Percentiles rank a stretch among this genome's conserved stretches.
These are phyloP conservation scores for Agrocybe pediades DNA, from an alignment of 768 basidiomycete genomes.

Conservation along the genomic window DNA sequence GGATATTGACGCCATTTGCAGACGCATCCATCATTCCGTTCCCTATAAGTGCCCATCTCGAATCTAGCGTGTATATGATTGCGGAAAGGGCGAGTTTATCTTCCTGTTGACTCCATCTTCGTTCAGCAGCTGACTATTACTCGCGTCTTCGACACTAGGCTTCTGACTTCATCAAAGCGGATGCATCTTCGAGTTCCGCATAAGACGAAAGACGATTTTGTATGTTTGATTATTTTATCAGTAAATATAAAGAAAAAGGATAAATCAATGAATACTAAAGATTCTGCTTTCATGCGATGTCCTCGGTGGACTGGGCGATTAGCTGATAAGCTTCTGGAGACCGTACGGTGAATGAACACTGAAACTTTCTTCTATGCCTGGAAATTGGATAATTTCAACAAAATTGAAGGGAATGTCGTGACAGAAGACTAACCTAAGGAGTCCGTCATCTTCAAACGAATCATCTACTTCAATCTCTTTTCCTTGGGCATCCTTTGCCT, in stretches of 20 bases:
- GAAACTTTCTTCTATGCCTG: neutral
- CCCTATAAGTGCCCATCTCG: constrained; percentile 33
- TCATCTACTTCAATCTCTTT: constrained; percentile 30
- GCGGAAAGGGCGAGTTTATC: constrained; percentile 25
- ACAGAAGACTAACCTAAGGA: constrained; percentile 4
- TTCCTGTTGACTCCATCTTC: neutral
- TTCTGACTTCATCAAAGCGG: constrained; percentile 10
- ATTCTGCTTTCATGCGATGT: neutral
- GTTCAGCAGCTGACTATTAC: neutral
- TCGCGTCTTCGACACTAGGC: constrained; percentile 12
- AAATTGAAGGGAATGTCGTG: neutral
- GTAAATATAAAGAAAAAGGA: too few relatives aligned
- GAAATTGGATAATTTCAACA: neutral
- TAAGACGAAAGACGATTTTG: too few relatives aligned
- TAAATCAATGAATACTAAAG: too few relatives aligned
- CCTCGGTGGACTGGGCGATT: too few relatives aligned
- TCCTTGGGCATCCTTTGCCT: constrained; percentile 30
- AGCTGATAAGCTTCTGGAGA: neutral
- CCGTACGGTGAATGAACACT: neutral
- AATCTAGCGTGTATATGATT: constrained; percentile 31
- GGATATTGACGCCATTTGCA: neutral
- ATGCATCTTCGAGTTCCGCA: too few relatives aligned
- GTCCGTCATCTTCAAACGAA: constrained; percentile 9
- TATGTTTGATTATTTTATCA: too few relatives aligned
- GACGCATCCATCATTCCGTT: constrained; percentile 36